Evolutionary conservation across 257 asterid genomes (phyloP), one percentile per base, ranked within the genome.

Genomic region (Vinca minor): DNA sequence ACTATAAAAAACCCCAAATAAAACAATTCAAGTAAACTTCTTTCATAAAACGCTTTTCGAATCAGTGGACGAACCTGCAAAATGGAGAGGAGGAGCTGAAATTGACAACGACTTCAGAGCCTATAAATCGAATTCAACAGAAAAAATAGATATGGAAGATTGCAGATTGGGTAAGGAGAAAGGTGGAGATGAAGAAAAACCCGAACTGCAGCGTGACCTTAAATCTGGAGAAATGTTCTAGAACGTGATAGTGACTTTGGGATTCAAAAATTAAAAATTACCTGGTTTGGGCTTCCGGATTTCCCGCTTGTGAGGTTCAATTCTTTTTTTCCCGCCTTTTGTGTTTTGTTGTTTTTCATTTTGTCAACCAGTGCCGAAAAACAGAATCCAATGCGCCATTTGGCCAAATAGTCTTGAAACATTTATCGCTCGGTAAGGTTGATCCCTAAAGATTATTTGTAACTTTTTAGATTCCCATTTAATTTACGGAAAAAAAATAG

Each of bases 231-330:
- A 56, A 18, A n/a, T 8, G 8, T 56, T 11, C 23, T 35, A 26
- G 5, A 11, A 20, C 13, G 67, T 54, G 80, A 76, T 58, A 66
- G 36, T 60, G 71, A 73, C 69, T 56, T 46, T 31, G 59, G 71
- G 59, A 55, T 73, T 61, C 25, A 28, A 71, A 61, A 50, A 42
- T 49, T n/a, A 70, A 71, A 71, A 71, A 50, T 63, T n/a, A n/a
- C 65, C 66, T 64, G 21, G 44, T 6, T 66, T 59, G 76, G 81
- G 69, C 52, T 15, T 23, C 68, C 5, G 66, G 75, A 68, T 79
- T 81, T 63, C 92, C 95, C 86, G 84, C 88, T 79, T 67, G 32
- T 47, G 34, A 4, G 26, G 34, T 75, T 74, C 66, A 68, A 68
- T 35, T 71, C 66, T n/a, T 53, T 53, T 34, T 45, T 61, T 7